Conservation (phyloP, 2,329 filamentous ascomycete genomes). For the Geosmithia putterillii region DNA sequence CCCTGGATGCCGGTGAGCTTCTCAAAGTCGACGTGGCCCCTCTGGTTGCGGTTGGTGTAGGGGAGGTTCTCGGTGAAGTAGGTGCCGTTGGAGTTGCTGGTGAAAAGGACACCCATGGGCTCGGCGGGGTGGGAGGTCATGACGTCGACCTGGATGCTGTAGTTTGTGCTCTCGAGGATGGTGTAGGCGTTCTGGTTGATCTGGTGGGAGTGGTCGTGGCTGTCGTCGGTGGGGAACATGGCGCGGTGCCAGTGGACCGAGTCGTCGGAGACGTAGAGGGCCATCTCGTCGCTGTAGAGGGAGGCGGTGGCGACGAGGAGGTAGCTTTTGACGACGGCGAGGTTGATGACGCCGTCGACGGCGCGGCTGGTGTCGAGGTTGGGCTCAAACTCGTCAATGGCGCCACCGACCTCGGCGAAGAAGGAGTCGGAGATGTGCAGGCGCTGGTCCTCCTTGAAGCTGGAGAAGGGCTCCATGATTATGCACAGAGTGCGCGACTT, state of each 20-base stretch:
- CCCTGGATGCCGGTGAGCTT: slow-evolving; percentile 87
- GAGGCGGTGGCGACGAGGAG: slow-evolving; percentile 75
- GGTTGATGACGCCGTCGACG: slow-evolving; percentile 67
- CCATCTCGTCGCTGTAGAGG: slow-evolving; percentile 75
- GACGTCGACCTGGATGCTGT: slow-evolving; percentile 95
- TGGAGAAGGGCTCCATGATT: slow-evolving; percentile 58
- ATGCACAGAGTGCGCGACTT: slow-evolving; percentile 70
- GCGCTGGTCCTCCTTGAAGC: slow-evolving; percentile 61
- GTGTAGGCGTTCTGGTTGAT: slow-evolving; percentile 83
- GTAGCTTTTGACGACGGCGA: slow-evolving; percentile 77
- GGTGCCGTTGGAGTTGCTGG: slow-evolving; percentile 93
- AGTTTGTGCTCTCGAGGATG: slow-evolving; percentile 88
- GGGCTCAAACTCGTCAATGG: slow-evolving; percentile 57
- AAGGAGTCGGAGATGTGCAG: slow-evolving; percentile 74
- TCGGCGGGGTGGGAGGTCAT: slow-evolving; percentile 54
- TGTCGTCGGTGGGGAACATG: slow-evolving; percentile 73
- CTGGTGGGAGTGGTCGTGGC: slow-evolving; percentile 51
- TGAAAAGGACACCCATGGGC: slow-evolving; percentile 80
- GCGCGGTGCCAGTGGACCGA: slow-evolving; percentile 81
- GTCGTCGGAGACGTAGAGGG: slow-evolving; percentile 80
- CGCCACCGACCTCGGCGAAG: slow-evolving; percentile 45
- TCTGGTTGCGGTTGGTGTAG: slow-evolving; percentile 73
- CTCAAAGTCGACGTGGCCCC: slow-evolving; percentile 84
- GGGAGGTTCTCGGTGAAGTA: slow-evolving; percentile 89
- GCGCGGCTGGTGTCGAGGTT: slow-evolving; percentile 61